Conservation (phyloP, 2,329 filamentous ascomycete species). For the Rhinocladiella similis region DNA sequence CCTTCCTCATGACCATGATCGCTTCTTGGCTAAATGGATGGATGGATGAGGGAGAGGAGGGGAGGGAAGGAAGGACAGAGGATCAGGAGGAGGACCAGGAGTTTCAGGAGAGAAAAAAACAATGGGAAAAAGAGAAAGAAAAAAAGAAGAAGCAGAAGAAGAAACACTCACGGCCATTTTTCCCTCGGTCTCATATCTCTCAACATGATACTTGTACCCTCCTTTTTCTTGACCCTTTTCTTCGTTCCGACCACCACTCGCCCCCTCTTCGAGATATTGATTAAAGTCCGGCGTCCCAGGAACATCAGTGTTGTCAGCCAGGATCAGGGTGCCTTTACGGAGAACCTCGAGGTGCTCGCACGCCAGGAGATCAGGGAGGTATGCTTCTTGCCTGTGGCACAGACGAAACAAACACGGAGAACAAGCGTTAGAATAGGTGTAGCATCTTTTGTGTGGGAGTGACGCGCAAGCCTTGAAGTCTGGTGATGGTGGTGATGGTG, state of each 20-base stretch:
- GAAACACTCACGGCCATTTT: background rate
- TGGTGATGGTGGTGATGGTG: too few species aligned
- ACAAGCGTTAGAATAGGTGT: too few species aligned
- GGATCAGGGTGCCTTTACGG: slow-evolving; percentile 36
- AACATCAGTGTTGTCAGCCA: slow-evolving; percentile 46
- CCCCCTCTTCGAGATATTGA: slow-evolving; percentile 33
- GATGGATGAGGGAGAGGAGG: too few species aligned
- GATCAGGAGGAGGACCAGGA: background rate
- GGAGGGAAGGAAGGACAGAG: too few species aligned
- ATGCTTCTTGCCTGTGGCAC: slow-evolving; percentile 34
- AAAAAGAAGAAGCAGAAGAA: too few species aligned
- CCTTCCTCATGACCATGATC: too few species aligned
- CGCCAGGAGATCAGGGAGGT: slow-evolving; percentile 38
- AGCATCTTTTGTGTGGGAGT: too few species aligned
- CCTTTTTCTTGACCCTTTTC: background rate
- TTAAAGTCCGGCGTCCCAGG: slow-evolving; percentile 47
- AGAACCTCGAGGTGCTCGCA: slow-evolving; percentile 38
- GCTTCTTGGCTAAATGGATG: too few species aligned
- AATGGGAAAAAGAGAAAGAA: too few species aligned
- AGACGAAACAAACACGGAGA: too few species aligned
- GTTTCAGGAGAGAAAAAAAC: background rate
- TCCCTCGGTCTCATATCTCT: background rate
- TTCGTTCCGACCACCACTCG: too few species aligned
- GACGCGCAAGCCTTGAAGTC: too few species aligned
- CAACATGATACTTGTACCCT: background rate